Base-by-base conservation (phyloP, 2,329 filamentous ascomycete species). In the Dactylonectria estremocensis region DNA sequence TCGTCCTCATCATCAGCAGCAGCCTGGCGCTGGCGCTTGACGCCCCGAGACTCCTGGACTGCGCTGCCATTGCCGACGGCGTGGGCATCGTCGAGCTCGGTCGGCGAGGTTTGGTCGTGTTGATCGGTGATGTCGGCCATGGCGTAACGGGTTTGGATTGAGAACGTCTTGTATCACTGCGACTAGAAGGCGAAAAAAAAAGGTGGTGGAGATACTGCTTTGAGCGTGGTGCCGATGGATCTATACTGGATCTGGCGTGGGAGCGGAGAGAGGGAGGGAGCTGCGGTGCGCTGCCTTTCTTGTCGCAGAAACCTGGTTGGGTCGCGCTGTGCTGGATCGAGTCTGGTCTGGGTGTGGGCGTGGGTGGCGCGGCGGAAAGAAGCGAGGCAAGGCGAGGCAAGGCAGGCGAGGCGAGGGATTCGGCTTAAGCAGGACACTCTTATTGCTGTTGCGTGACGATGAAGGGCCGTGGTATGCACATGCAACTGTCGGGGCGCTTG, bases 1-100 rank as follows among this genome's bases (percentile, higher is more conserved):
- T 98, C 96, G 73, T 98, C 95, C 74, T 98, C 96, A 80, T 98
- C 96, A 81, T 98, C 95, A 78, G 91, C 91, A 60, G 91, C 89
- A 76, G 92, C 92, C 71, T 93, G 91, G 80, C 96, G 94, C 82
- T 89, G 90, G 77, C 95, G 95, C 89, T 98, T 98, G 84, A 95
- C 89, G 81, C 94, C 95, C 81, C 95, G 94, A 83, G 85, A 89
- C 79, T 95, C 93, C 78, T 87, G 86, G 75, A 85, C 86, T 76
- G 85, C 82, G 77, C 88, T 92, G 82, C 92, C 93, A 85, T 95
- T 95, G 83, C 92, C 92, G 76, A 90, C 87, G 74, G 88, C 84
- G 79, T 93, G 90, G 75, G 88, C 82, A 75, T 95, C 92, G 78
- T 94, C 92, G 79, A 92, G 88, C 77, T 92, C 91, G 76, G 89